Percentiles rank a stretch among this genome's conserved stretches.
These are phyloP conservation scores for Cyanidioschyzon merolae DNA, from an alignment of 23 red algal genomes.

Conservation along the genomic window DNA sequence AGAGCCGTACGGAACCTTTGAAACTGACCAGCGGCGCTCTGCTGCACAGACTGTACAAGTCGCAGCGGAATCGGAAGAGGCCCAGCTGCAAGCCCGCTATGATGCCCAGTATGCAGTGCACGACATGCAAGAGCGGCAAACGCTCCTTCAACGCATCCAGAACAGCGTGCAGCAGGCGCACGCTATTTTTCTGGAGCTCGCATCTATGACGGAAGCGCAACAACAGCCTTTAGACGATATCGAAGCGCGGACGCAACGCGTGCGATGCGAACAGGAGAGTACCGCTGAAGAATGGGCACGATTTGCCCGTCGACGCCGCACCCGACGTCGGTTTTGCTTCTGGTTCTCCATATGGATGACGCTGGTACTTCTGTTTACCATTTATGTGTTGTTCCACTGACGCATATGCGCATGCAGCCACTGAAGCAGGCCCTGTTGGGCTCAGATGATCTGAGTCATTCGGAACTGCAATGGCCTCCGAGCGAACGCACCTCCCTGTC, in stretches of 20 bases:
- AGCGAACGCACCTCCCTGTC: no score
- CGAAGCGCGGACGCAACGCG: background rate
- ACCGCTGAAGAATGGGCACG: background rate
- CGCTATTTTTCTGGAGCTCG: background rate
- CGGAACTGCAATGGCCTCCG: no score
- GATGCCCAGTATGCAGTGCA: slow-evolving; percentile 13
- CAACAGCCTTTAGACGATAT: background rate
- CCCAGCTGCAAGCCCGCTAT: background rate
- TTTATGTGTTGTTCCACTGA: slow-evolving; percentile 5
- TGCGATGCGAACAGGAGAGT: background rate
- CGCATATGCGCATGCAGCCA: no score
- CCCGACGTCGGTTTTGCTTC: background rate
- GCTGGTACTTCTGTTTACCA: background rate
- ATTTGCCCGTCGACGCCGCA: background rate
- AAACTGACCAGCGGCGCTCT: background rate
- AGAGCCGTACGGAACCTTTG: background rate
- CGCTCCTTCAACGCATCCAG: background rate
- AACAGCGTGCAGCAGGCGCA: background rate
- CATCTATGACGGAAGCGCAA: background rate
- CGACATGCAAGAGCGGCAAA: background rate
- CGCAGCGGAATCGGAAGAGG: background rate
- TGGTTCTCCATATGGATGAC: slow-evolving; percentile 1
- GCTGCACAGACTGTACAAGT: background rate
- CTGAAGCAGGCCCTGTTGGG: no score
- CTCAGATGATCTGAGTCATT: no score